Evolutionary conservation across 2,329 filamentous ascomycete genomes (phyloP).

Genomic region (Neobulgaria alba): DNA sequence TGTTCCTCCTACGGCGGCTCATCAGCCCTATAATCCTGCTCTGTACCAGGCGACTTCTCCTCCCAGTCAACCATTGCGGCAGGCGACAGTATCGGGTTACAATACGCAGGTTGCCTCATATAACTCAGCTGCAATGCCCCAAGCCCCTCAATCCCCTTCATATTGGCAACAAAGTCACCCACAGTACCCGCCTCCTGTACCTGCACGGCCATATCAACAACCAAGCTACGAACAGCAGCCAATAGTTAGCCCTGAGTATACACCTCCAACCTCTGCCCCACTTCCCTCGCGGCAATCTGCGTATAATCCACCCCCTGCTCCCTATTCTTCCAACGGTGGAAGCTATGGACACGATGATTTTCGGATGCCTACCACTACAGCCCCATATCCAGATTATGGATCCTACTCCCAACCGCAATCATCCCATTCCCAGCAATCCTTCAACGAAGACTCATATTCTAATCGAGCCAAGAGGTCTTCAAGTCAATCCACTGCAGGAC

Average conservation of each 20-base stretch:
- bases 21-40: conserved; percentile 59
- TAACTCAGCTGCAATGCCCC: conserved; percentile 28
- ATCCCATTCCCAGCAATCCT: conserved; percentile 12
- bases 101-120: conserved; percentile 38
- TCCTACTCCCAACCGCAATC: conserved; percentile 13
- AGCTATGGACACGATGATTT: conserved; percentile 20
- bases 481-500: conserved; percentile 11
- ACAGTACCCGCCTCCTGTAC: conserved; percentile 16
- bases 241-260: conserved; percentile 19
- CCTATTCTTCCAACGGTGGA: conserved; percentile 25
- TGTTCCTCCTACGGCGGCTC: conserved; percentile 42
- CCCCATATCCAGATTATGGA: conserved; percentile 20
- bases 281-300: conserved; percentile 17
- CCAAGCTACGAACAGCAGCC: conserved; percentile 22
- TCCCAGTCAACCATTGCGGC: conserved; percentile 48
- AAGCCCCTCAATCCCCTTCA: conserved; percentile 34
- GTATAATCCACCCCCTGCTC: conserved; percentile 19
- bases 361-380: conserved; percentile 12
- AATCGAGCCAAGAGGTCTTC: conserved; percentile 19
- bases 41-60: conserved; percentile 34
- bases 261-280: conserved; percentile 19
- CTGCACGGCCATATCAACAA: conserved; percentile 18
- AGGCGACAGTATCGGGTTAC: conserved; percentile 44
- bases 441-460: conserved; percentile 16
- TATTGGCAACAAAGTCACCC: conserved; percentile 17